Evolutionary conservation across 139 green algal species (phyloP), one percentile per base, ranked within the genome.

Genomic region (Picochlorum sp.): DNA sequence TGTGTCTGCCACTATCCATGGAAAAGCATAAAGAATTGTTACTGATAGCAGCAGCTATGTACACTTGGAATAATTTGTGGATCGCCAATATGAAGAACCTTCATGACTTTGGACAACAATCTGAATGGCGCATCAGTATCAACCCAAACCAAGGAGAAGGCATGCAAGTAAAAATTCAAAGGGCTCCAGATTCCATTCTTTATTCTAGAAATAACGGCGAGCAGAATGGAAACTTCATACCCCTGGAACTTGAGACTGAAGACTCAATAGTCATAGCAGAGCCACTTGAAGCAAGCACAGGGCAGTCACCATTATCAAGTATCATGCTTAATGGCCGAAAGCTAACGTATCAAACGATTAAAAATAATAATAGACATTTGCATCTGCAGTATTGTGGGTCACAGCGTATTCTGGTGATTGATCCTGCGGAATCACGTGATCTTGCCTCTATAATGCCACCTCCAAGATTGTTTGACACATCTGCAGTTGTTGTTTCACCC

Each of bases 401-500:
- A 31, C 67, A 74, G 9, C 52, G 67, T 2, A 5, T 29, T 12
- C 24, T 74, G 18, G 22, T 16, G 39, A 62, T 72, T 8, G 65
- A 67, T 13, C 20, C 25, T 10, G 24, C 37, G 13, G 25, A 47
- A 33, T 18, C 29, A 1, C 50, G 51, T n/a, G 5, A 32, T 9
- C 58, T 73, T 24, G 1, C 20, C 22, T 36, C 9, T 7, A 28
- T 44, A 40, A 73, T 68, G 66, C 59, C 59, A 13, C 5, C 16
- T n/a, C 31, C 50, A 4, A 14, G n/a, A 4, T 24, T 7, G 13
- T n/a, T 57, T 36, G 55, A 70, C 39, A 24, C 56, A 4, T 50
- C 25, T 14, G 50, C 54, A 32, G 36, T 67, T 37, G 33, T 81
- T 10, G 33, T 5, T 2, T 81, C 73, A 28, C 73, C 73, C 12